Base-by-base conservation (phyloP, 2,329 filamentous ascomycete genomes). In the Mollisia scopiformis region DNA sequence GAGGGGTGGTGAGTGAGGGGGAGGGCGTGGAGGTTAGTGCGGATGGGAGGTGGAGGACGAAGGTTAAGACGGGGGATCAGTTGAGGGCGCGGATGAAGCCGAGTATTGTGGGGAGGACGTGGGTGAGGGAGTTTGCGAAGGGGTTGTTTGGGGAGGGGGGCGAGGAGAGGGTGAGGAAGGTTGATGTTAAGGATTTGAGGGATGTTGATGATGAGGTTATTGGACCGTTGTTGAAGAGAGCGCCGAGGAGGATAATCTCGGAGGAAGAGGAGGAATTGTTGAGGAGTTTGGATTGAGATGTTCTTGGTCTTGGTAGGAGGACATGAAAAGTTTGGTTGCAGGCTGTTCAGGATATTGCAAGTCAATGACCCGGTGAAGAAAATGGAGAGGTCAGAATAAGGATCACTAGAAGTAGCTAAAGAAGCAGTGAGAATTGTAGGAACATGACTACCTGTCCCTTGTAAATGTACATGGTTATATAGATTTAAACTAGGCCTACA, bases 41-140 rank as follows among this genome's bases (percentile, higher is more conserved):
- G 28, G 49, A 62, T 43, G 58, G 35, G 33, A 55, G 55, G 30
- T 41, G 52, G 33, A 56, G 35, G 35, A 21, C 54, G 41, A 31
- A 57, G 23, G 28, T 3, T 19, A 55, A 51, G 31, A 57, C 35
- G n/a, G 52, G 31, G 16, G 33, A 50, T 14, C 46, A 56, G 49
- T 31, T 60, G 54, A 53, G 58, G n/a, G 46, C 35, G 21, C 56
- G 58, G n/a, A 19, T 65, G 46, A 62, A 50, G 39, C 43, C 55
- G 19, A 46, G 33, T 23, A 61, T 43, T n/a, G 62, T 68, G 8
- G 63, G 57, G 31, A 46, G 31, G 31, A 46, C 55, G 10, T 69
- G 68, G 68, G 66, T 61, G 3, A 52, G 27, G 19, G 65, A 60
- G 41, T 68, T 69, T 58, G 65, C 60, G 4, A 61, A 49, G 25